Conservation (phyloP, 495 filamentous ascomycete genomes). For the Choiromyces venosus region DNA sequence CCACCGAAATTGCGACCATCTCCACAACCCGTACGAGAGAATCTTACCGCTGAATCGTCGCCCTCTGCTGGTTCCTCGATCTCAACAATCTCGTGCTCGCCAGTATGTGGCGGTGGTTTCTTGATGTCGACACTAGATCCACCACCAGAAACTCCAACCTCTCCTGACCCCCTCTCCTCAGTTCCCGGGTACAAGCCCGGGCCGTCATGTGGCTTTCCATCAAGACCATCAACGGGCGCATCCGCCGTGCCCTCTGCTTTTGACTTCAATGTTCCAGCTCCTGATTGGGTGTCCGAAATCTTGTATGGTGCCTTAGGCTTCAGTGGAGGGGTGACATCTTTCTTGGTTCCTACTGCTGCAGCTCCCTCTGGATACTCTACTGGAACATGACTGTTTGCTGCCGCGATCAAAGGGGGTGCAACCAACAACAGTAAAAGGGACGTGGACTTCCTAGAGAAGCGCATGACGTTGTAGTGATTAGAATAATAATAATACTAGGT, state of each 20-base stretch:
- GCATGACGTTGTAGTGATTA: neutral
- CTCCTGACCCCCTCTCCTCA: constrained; percentile 37
- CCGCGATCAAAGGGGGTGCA: neutral
- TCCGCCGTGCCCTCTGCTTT: constrained; percentile 62
- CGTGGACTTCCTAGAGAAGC: neutral
- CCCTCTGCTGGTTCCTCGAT: constrained; percentile 30
- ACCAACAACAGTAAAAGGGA: neutral
- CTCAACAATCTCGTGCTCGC: constrained; percentile 42
- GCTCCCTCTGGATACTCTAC: neutral
- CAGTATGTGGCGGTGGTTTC: constrained; percentile 45
- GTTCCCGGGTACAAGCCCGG: constrained; percentile 51
- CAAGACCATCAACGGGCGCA: constrained; percentile 89
- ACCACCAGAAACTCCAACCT: constrained; percentile 39
- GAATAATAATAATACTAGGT: neutral
- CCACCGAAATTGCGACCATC: neutral
- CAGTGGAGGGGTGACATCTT: neutral
- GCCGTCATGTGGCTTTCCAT: constrained; percentile 89
- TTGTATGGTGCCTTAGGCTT: neutral
- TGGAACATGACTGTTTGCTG: neutral
- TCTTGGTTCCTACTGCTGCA: neutral
- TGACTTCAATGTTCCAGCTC: neutral
- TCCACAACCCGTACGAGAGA: neutral
- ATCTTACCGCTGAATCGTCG: constrained; percentile 32
- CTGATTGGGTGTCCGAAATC: neutral
- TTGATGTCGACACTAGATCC: constrained; percentile 61